Percentiles rank a stretch among this genome's conserved stretches.
Conservation (phyloP, 1,139 yeast genomes). For the Hyphopichia fennica region DNA sequence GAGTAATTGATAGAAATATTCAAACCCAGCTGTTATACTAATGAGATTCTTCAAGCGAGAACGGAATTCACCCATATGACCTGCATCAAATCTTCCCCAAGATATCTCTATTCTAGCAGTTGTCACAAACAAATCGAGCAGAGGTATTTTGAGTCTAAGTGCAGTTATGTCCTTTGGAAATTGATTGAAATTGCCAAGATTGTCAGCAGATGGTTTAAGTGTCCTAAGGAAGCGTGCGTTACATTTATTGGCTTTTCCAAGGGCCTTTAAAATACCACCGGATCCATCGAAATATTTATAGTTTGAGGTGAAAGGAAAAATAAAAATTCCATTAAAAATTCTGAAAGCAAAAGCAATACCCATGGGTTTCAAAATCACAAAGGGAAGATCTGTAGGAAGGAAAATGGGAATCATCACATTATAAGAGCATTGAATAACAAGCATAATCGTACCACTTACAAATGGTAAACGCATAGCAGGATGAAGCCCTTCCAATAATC, state of each 20-base stretch:
- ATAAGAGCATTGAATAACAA: constrained; percentile 24
- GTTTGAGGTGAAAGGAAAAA: constrained; percentile 35
- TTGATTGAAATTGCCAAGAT: constrained; percentile 22
- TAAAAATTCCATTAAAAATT: constrained; percentile 17
- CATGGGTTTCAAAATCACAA: constrained; percentile 22
- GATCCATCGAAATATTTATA: constrained; percentile 21
- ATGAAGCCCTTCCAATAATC: constrained; percentile 20
- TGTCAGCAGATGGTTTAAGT: constrained; percentile 28
- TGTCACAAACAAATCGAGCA: constrained; percentile 21
- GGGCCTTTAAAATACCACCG: constrained; percentile 13
- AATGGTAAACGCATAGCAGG: constrained; percentile 21
- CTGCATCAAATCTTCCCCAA: constrained; percentile 30
- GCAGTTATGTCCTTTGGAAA: constrained; percentile 19
- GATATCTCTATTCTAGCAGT: constrained; percentile 25
- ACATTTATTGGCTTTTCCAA: constrained; percentile 17
- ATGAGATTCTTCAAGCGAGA: constrained; percentile 23
- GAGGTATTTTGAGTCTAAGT: constrained; percentile 18
- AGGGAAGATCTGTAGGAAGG: constrained; percentile 20
- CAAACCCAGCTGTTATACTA: constrained; percentile 26
- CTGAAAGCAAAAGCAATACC: constrained; percentile 24
- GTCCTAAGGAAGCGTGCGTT: constrained; percentile 25
- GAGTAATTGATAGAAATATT: constrained; percentile 31
- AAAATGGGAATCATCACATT: constrained; percentile 29
- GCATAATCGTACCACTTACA: constrained; percentile 22
- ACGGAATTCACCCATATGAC: constrained; percentile 28